Evolutionary conservation across 768 basidiomycete species (phyloP), one percentile per base, ranked within the genome.

Genomic region (Amyloporia xantha): DNA sequence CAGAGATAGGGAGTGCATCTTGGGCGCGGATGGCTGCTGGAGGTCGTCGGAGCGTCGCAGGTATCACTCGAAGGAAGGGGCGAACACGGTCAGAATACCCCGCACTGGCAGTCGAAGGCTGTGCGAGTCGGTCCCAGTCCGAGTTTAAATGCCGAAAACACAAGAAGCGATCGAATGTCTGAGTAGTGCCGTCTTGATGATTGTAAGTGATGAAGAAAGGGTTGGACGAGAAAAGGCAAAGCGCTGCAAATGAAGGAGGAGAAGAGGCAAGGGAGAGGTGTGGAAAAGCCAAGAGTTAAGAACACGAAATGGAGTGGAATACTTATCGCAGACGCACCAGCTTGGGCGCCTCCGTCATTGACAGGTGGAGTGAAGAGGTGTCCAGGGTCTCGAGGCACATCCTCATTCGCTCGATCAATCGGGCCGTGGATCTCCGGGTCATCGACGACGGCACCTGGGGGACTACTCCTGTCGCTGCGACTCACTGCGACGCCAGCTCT

Each of bases 1-100:
- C n/a, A 56, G 42, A 4, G 48, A 49, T 35, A 57, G 41, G 6
- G 49, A 38, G 26, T 45, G 35, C 56, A 58, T 58, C 26, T 36
- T 27, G 15, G 28, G 24, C 6, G 30, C 11, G 44, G 19, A 17
- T 13, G 20, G 15, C 10, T 10, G 7, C 10, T n/a, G 38, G 38
- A 19, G n/a, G n/a, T n/a, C 38, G 12, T 7, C 15, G 38, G 20
- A 17, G 7, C 30, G 30, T 33, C 30, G 30, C 7, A 7, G 7
- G 6, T 13, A 19, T 6, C 15, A 6, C 20, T 39, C 9, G 7
- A 21, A 39, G 38, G 17, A 39, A 21, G 20, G 19, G 15, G 7
- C 12, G 17, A 9, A 21, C 38, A 39, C 20, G 17, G 15, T 13
- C 9, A 10, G 38, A n/a, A 17, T 21, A 7, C 12, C 17, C 12